phyloP scores from a whole-genome alignment of 2,329 filamentous ascomycete genomes.

The Tolypocladium endophyticum region DNA sequence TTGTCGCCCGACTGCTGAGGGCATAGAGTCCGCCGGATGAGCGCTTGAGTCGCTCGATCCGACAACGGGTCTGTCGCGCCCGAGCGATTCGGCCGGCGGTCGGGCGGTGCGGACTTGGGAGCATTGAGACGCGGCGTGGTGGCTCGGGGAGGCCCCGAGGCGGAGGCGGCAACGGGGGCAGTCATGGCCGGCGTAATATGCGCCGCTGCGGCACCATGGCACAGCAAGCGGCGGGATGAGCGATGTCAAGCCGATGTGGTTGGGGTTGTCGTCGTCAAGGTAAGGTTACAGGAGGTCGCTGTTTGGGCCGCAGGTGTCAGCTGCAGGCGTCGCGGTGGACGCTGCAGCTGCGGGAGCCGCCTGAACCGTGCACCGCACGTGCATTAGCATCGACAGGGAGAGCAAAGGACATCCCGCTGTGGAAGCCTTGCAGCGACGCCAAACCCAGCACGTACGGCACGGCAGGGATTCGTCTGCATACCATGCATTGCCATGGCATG shows the following conservation, averaged over 20 bases:
- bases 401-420: neutral
- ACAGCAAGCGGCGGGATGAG: slow-evolving; percentile 1
- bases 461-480: neutral
- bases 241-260: neutral
- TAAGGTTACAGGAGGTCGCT: slow-evolving; percentile 8
- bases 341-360: slow-evolving; percentile 10
- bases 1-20: slow-evolving; percentile 56
- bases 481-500: neutral
- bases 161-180: slow-evolving; percentile 10
- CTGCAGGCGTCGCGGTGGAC: neutral
- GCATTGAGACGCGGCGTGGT: slow-evolving; percentile 4
- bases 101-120: slow-evolving; percentile 9
- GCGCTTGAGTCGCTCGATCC: slow-evolving; percentile 66
- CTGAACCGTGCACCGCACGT: slow-evolving; percentile 7
- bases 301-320: slow-evolving; percentile 8
- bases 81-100: slow-evolving; percentile 22
- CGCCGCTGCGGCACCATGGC: slow-evolving; percentile 14
- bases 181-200: slow-evolving; percentile 16
- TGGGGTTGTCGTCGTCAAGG: slow-evolving; percentile 3
- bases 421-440: neutral
- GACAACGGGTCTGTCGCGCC: slow-evolving; percentile 45
- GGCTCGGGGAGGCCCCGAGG: slow-evolving; percentile 5
- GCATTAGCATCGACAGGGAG: neutral
- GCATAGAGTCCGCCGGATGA: slow-evolving; percentile 78
- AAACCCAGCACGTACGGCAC: neutral